Percentiles rank a stretch among this genome's conserved stretches.
Conservation (phyloP, 2,329 filamentous ascomycete genomes). For the Diaporthe sp. region DNA sequence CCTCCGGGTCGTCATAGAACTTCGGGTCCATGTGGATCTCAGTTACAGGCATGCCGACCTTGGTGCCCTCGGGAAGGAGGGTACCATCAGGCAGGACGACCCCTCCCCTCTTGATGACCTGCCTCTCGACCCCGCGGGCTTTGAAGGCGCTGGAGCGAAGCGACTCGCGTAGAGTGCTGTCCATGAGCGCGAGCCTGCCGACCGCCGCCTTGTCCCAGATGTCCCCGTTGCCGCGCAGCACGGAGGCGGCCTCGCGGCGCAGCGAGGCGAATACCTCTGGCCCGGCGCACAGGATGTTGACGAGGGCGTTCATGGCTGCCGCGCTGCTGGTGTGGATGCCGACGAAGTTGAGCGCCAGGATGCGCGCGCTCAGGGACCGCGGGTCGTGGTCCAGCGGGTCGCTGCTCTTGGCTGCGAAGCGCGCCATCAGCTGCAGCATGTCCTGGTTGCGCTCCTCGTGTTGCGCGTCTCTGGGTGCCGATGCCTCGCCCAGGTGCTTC, state of each 20-base stretch:
- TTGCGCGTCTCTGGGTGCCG: background rate
- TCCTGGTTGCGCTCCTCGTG: constrained; percentile 1
- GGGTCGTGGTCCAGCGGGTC: constrained; percentile 15
- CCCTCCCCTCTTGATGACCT: constrained; percentile 51
- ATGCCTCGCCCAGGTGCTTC: background rate
- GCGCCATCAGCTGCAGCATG: constrained; percentile 18
- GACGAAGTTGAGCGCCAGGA: constrained; percentile 16
- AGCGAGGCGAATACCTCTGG: background rate
- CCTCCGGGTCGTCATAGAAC: constrained; percentile 49
- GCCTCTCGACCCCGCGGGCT: constrained; percentile 54
- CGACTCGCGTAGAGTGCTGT: constrained; percentile 58
- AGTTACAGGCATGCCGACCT: constrained; percentile 54
- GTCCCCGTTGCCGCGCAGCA: background rate
- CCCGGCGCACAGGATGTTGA: constrained; percentile 1
- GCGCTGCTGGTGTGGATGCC: constrained; percentile 6
- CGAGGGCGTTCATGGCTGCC: background rate
- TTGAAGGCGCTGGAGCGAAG: constrained; percentile 56
- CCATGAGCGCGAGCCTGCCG: constrained; percentile 52
- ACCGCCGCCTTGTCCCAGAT: constrained; percentile 53
- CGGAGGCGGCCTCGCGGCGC: background rate
- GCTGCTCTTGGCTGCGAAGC: constrained; percentile 4
- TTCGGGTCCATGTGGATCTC: constrained; percentile 51
- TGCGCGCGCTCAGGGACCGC: background rate
- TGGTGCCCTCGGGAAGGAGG: constrained; percentile 52
- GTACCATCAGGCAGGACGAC: constrained; percentile 51